Evolutionary conservation across 2,329 filamentous ascomycete species (phyloP), one percentile per base, ranked within the genome.

Genomic region (Hysterium pulicare): DNA sequence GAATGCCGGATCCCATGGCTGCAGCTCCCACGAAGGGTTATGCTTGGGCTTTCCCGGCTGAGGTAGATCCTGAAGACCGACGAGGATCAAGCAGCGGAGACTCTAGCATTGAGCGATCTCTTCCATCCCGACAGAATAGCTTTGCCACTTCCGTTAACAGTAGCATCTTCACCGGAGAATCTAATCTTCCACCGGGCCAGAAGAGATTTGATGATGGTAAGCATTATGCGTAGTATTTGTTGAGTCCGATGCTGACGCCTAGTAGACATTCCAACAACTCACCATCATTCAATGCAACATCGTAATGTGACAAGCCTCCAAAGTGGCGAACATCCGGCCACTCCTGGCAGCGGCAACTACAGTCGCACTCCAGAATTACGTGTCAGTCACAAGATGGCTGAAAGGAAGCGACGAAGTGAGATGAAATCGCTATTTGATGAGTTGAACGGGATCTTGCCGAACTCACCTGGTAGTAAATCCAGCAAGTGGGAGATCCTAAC

Each of bases 401-500:
- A 93, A 67, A 77, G 87, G 28, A 93, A 93, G 70, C 79, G 87
- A 30, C 75, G 87, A 47, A 90, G 87, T 7, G 87, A 93, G 62
- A 93, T 93, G 87, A 93, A 93, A 69, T 84, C 87, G 57, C 70
- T 93, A 0, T 93, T 93, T 58, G 87, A 93, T 51, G 84, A 88
- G 54, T 71, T 93, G 7, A 81, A 88, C 52, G 83, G 86, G 51
- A 73, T 89, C 28, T 83, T 91, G 70, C 87, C 87, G 1, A 85
- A 89, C 53, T 87, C 88, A 55, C 81, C 87, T 13, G 87, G 87
- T 1, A 85, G 84, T 19, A 94, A 93, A 63, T 87, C 87, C 0
- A 90, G 86, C 53, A 94, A 94, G 56, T 94, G 87, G 87, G 87
- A 94, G 56, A 90, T 91, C 37, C 63, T 94, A 13, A 90, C 86